Percentiles rank a stretch among this genome's conserved stretches.
These are phyloP conservation scores for Venturia asperata DNA, from an alignment of 2,329 filamentous ascomycete genomes.

Conservation along the genomic window DNA sequence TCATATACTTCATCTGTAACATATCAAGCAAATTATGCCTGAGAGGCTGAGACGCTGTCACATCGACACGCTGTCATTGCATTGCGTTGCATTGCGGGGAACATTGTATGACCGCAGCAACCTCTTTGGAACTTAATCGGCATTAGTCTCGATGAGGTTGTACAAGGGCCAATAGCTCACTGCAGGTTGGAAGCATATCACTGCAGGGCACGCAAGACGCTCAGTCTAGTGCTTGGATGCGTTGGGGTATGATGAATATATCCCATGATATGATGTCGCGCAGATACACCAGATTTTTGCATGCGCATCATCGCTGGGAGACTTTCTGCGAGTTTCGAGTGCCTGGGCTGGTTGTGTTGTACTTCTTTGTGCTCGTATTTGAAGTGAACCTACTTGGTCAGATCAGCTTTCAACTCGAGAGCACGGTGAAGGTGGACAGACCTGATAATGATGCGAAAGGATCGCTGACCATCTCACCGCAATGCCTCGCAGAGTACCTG, in stretches of 20 bases:
- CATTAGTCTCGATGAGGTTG: not conserved
- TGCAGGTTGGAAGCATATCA: not conserved
- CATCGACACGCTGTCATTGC: slow-evolving; percentile 3
- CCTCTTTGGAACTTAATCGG: not conserved
- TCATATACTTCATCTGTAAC: not conserved
- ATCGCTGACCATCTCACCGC: not conserved
- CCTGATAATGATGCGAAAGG: not conserved
- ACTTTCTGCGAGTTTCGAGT: not conserved
- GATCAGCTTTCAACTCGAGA: not conserved
- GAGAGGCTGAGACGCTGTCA: slow-evolving; percentile 8
- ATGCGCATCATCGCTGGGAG: not conserved
- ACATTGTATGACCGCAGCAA: not conserved
- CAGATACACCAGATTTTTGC: not conserved
- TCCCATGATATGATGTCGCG: not conserved
- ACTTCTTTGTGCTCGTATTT: not conserved
- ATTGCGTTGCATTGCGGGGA: slow-evolving; percentile 6
- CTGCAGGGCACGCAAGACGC: not conserved
- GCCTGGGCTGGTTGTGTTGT: not conserved
- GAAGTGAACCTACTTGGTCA: not conserved
- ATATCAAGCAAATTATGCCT: not conserved
- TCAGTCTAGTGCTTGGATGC: not conserved
- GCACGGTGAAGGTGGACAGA: not conserved
- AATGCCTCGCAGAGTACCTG: not conserved
- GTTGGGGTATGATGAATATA: not conserved
- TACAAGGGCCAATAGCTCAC: slow-evolving; percentile 6